phyloP scores from a whole-genome alignment of 495 filamentous ascomycete genomes.

The Lasiosphaeria ovina region DNA sequence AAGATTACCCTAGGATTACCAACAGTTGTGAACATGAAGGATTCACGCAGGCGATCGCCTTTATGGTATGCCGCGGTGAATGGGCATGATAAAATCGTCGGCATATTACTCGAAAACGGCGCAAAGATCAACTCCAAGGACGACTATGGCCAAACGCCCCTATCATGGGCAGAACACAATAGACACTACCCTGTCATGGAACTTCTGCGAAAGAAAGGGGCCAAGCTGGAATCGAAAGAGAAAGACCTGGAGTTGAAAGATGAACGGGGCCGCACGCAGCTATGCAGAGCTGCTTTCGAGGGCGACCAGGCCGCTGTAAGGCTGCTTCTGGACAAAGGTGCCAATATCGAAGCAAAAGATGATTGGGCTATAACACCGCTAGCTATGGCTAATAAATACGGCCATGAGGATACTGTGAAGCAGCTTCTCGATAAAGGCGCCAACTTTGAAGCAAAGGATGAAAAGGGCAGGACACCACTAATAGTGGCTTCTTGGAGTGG shows the following conservation, averaged over 20 bases:
- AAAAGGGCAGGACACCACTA: background rate
- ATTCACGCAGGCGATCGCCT: background rate
- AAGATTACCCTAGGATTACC: background rate
- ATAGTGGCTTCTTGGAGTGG: background rate
- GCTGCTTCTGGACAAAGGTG: slow-evolving; percentile 4
- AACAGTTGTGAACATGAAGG: background rate
- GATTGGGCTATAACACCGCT: background rate
- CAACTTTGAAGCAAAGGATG: slow-evolving; percentile 4
- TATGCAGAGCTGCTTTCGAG: background rate
- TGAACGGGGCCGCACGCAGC: background rate
- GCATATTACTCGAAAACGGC: background rate
- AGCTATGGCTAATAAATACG: background rate
- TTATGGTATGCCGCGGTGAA: slow-evolving; percentile 2
- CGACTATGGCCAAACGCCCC: background rate
- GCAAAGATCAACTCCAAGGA: slow-evolving; percentile 2
- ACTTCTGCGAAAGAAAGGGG: slow-evolving; percentile 2
- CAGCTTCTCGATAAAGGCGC: slow-evolving; percentile 4
- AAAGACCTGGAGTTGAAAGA: background rate
- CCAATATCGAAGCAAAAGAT: slow-evolving; percentile 2
- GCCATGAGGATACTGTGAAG: background rate
- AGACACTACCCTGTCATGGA: slow-evolving; percentile 1
- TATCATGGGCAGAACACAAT: background rate
- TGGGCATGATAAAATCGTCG: background rate
- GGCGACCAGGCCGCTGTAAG: slow-evolving; percentile 2
- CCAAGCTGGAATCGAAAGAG: background rate